phyloP scores from a whole-genome alignment of 805 yeast species.

The Hanseniaspora thailandica region DNA sequence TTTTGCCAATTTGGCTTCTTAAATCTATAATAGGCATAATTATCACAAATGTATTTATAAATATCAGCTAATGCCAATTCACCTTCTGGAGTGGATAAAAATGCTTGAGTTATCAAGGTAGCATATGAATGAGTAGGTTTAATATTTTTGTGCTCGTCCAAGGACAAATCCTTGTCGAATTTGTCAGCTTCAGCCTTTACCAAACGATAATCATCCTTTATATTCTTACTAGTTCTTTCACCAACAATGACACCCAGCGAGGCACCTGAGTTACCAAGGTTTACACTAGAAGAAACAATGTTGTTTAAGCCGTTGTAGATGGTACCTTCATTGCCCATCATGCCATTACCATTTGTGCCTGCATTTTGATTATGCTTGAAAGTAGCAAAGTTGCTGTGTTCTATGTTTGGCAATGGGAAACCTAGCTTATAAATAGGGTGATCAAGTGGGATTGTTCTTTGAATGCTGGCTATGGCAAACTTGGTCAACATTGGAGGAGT shows the following conservation, averaged over 20 bases:
- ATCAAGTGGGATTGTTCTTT: constrained; percentile 15
- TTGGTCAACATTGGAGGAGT: constrained; percentile 56
- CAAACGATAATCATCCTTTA: not conserved
- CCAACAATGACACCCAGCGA: constrained; percentile 11
- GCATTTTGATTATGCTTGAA: not conserved
- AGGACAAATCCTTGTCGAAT: constrained; percentile 47
- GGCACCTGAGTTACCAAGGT: constrained; percentile 17
- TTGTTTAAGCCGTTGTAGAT: constrained; percentile 7
- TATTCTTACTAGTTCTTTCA: constrained; percentile 4
- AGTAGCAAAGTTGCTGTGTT: not conserved
- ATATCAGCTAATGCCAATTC: constrained; percentile 83
- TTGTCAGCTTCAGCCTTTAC: not conserved
- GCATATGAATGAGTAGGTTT: constrained; percentile 97
- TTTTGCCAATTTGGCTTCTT: constrained; percentile 98
- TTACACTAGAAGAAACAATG: constrained; percentile 7
- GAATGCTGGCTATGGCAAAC: constrained; percentile 27
- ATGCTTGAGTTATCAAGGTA: constrained; percentile 96
- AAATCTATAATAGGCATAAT: constrained; percentile 83
- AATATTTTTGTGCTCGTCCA: constrained; percentile 75
- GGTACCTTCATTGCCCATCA: not conserved
- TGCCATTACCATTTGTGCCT: not conserved
- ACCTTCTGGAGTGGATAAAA: constrained; percentile 75
- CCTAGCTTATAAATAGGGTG: constrained; percentile 13
- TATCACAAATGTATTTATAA: constrained; percentile 76
- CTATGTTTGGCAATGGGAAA: constrained; percentile 21